These are phyloP conservation scores for Hibiscus trionum DNA, from an alignment of 345 rosid genomes.

Conservation along the genomic window DNA sequence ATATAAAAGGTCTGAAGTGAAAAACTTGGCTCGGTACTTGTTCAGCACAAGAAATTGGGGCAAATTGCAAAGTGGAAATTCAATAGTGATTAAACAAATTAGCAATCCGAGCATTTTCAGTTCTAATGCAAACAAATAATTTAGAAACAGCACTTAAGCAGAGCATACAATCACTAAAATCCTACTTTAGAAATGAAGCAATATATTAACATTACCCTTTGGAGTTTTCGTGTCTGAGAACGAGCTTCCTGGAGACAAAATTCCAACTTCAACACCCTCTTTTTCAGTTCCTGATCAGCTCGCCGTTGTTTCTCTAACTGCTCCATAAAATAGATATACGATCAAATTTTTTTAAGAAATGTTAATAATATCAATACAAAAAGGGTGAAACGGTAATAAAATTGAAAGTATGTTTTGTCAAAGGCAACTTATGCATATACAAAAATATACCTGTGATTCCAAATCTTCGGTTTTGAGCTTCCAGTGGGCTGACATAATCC, in stretches of 20 bases:
- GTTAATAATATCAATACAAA: not conserved
- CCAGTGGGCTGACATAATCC: conserved; percentile 78
- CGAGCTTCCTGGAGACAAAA: conserved; percentile 89
- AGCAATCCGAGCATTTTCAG: not conserved
- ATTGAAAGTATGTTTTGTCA: not conserved
- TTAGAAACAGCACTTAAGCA: not conserved
- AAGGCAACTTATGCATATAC: not conserved
- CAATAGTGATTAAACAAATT: not conserved
- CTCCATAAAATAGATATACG: conserved; percentile 11
- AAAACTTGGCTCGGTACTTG: not conserved
- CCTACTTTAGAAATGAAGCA: not conserved
- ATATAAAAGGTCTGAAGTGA: not conserved
- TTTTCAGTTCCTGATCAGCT: conserved; percentile 79
- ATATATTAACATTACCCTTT: conserved; percentile 39
- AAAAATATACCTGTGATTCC: conserved; percentile 60
- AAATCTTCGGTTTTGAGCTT: conserved; percentile 68
- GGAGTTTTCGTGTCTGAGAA: conserved; percentile 74
- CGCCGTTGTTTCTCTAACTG: conserved; percentile 85
- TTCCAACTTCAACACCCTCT: conserved; percentile 80
- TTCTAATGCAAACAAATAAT: not conserved
- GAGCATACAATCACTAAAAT: not conserved
- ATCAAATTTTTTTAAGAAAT: not conserved
- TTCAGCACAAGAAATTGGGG: not conserved
- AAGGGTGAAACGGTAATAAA: not conserved
- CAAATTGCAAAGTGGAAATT: not conserved